A percentile compares a stretch with the other conserved stretches of the same genome.
Conservation (phyloP, 768 basidiomycete genomes). For the Stropharia rugosoannulata region DNA sequence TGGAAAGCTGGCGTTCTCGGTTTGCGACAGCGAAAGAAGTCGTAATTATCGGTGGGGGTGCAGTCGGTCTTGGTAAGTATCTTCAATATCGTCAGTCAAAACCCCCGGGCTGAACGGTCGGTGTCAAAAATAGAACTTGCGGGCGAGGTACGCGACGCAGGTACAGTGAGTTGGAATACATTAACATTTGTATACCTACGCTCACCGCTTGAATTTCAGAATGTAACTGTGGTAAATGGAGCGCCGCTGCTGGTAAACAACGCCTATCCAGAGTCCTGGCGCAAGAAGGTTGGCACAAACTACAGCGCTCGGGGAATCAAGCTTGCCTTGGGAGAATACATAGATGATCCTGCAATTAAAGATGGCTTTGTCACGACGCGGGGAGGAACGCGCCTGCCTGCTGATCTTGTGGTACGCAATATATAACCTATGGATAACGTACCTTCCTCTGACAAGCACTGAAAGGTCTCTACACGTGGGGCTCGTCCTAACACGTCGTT, state of each 20-base stretch:
- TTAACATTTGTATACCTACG: conserved; percentile 18
- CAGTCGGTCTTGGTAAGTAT: conserved; percentile 46
- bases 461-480: conserved; percentile 35
- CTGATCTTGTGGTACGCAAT: conserved; percentile 56
- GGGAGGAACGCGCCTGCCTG: conserved; percentile 44
- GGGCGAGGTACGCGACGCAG: conserved; percentile 42
- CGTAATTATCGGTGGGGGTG: conserved; percentile 54
- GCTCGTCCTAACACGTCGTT: conserved; percentile 51
- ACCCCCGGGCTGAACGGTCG: neutral
- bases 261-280: conserved; percentile 53
- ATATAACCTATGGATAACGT: neutral
- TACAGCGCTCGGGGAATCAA: conserved; percentile 45
- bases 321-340: conserved; percentile 49
- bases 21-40: conserved; percentile 41
- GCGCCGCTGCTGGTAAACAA: conserved; percentile 49
- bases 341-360: conserved; percentile 42
- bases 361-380: conserved; percentile 46
- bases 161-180: conserved; percentile 29
- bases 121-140: conserved; percentile 31
- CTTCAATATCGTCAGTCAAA: conserved; percentile 23
- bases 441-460: neutral
- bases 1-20: conserved; percentile 30
- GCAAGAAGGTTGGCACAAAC: conserved; percentile 43
- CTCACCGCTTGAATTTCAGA: conserved; percentile 31
- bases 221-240: conserved; percentile 62